Evolutionary conservation across 352 stramenopile genomes (phyloP).

Genomic region (Phytopythium kandeliae): DNA sequence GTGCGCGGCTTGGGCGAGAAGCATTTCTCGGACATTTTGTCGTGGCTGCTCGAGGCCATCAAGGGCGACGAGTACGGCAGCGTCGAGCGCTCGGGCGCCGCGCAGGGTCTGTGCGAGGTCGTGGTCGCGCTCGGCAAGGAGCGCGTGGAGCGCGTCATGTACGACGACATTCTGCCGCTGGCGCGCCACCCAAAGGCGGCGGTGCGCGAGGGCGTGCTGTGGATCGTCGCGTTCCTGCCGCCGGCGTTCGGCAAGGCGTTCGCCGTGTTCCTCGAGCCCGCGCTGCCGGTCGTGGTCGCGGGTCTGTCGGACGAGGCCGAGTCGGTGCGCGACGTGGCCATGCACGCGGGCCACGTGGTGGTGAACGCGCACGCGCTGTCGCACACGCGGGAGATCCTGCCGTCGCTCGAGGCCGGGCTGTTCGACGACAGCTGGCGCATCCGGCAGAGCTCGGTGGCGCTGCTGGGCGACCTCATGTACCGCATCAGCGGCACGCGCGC

Average conservation of each 20-base stretch:
- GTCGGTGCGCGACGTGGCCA: constrained; percentile 95
- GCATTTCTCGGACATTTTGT: constrained; percentile 94
- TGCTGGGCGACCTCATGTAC: constrained; percentile 96
- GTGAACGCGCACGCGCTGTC: constrained; percentile 96
- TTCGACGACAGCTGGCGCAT: constrained; percentile 99
- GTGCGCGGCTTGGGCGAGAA: constrained; percentile 95
- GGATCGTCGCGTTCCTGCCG: constrained; percentile 98
- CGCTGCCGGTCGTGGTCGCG: constrained; percentile 95
- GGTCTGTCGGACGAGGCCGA: constrained; percentile 99
- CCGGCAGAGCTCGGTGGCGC: constrained; percentile 94
- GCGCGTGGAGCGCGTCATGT: constrained; percentile 62
- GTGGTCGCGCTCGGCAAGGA: constrained; percentile 81
- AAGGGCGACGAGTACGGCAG: constrained; percentile 90
- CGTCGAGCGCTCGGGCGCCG: constrained; percentile 97
- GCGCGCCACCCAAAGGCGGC: constrained; percentile 91
- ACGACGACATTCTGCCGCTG: constrained; percentile 95
- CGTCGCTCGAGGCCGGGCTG: constrained; percentile 94
- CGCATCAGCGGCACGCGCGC: constrained; percentile 96
- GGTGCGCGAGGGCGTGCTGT: constrained; percentile 98
- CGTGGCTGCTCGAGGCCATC: constrained; percentile 96
- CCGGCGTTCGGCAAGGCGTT: constrained; percentile 93
- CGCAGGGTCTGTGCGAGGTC: constrained; percentile 98
- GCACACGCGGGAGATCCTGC: constrained; percentile 97
- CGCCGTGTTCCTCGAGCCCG: constrained; percentile 90
- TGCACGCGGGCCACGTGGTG: constrained; percentile 97